Evolutionary conservation across 441 rosid genomes (phyloP).

Genomic region (Macaranga tanarius): DNA sequence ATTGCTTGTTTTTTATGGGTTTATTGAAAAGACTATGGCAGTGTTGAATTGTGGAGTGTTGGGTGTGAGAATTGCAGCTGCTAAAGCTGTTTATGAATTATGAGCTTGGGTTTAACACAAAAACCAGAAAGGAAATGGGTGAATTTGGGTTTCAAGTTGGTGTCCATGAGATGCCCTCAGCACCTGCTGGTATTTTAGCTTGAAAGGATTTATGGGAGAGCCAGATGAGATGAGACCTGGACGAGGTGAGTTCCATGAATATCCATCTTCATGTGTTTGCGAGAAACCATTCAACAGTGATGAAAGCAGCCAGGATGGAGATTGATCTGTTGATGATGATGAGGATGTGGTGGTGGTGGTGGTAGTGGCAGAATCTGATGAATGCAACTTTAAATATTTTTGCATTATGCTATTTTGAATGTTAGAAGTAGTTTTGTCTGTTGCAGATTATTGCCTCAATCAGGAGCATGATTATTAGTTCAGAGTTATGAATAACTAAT

Average conservation of each 20-base stretch:
- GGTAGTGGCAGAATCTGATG: too few relatives aligned
- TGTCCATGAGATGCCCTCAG: too few relatives aligned
- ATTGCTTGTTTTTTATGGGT: conserved; percentile 39
- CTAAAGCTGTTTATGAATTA: conserved; percentile 57
- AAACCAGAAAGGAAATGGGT: conserved; percentile 64
- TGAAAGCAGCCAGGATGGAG: conserved; percentile 28
- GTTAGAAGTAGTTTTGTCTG: neutral
- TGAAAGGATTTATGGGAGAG: conserved; percentile 97
- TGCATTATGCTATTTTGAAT: neutral
- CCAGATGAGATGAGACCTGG: conserved; percentile 89
- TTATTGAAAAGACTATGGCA: conserved; percentile 34
- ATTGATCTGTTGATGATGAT: too few relatives aligned
- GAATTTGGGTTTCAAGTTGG: too few relatives aligned
- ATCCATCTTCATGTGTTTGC: conserved; percentile 80
- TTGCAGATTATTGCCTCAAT: neutral
- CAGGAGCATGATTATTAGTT: conserved; percentile 16
- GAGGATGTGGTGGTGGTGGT: too few relatives aligned
- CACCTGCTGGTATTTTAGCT: too few relatives aligned
- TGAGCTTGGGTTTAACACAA: conserved; percentile 50
- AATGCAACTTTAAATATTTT: too few relatives aligned
- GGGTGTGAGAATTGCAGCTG: conserved; percentile 72
- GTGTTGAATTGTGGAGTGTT: conserved; percentile 57
- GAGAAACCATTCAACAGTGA: conserved; percentile 49
- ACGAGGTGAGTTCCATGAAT: conserved; percentile 87
- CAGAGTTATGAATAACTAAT: conserved; percentile 10